Base-by-base conservation (phyloP, 2,329 filamentous ascomycete genomes). In the Alternaria sp. region DNA sequence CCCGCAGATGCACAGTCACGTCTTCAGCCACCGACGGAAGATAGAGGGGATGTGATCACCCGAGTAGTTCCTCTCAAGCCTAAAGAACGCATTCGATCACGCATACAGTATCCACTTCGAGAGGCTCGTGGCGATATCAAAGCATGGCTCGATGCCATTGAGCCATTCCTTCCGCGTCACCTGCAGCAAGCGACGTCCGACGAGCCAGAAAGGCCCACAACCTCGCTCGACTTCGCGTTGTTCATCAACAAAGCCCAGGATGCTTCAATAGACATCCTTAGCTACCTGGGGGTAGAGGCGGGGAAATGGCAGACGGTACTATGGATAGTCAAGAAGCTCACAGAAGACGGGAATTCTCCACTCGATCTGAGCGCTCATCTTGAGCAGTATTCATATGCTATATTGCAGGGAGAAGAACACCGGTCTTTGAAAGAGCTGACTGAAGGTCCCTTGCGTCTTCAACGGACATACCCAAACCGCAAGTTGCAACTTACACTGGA, bases 261-360 rank as follows among this genome's bases (percentile, higher is more conserved):
- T 46, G 64, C 69, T n/a, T 65, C 67, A 3, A 57, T 79, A 8
- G 80, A 83, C 59, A 62, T 84, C 8, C 69, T 84, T 18, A 71
- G 67, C 53, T 64, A 82, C 55, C 61, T 84, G 3, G 81, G 77
- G 3, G 51, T 81, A 27, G 66, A 72, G 2, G 72, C 81, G 62
- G 73, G 75, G 18, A 75, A 81, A 43, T 84, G 82, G 82, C 73
- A 74, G 56, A 74, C 78, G 25, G 78, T 81, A 4, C 72, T 82
- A 14, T 84, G 82, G 82, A 74, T 84, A 27, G 75, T 80, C 14
- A 82, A 81, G 64, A 77, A 78, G 53, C 67, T 83, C 22, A 69
- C 79, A 1, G 80, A 82, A 45, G 66, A 74, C 20, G 71, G 71
- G 5, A 62, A 56, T 67, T 27, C 25, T 67, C 61, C 3, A 20